These are phyloP conservation scores for Yamadazyma atlantica DNA, from an alignment of 1,139 yeast genomes.

Conservation along the genomic window DNA sequence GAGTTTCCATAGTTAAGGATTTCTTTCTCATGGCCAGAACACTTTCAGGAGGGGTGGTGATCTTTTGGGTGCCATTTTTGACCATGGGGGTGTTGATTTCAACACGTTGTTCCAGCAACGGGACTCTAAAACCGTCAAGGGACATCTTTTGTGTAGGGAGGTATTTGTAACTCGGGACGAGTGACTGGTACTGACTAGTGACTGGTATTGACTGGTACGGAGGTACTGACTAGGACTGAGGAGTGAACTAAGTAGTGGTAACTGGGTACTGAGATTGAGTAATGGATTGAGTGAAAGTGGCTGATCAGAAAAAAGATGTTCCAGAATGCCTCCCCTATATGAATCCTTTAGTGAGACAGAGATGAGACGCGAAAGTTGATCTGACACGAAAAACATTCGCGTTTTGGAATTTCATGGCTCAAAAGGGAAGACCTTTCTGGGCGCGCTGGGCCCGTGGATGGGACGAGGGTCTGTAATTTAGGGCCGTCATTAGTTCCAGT, in stretches of 20 bases:
- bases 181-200: too few relatives aligned
- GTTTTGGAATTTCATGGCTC: neutral
- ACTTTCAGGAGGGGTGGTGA: slow-evolving; percentile 39
- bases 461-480: too few relatives aligned
- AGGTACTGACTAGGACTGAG: too few relatives aligned
- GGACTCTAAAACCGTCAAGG: slow-evolving; percentile 17
- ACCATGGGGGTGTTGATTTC: slow-evolving; percentile 19
- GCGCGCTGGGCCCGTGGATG: too few relatives aligned
- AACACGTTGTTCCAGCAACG: slow-evolving; percentile 16
- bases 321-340: neutral
- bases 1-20: slow-evolving; percentile 17
- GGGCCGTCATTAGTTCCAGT: too few relatives aligned
- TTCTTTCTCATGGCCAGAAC: slow-evolving; percentile 14
- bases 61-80: slow-evolving; percentile 15
- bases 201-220: too few relatives aligned
- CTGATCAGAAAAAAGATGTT: too few relatives aligned
- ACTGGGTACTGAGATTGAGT: too few relatives aligned
- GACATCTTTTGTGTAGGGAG: slow-evolving; percentile 8
- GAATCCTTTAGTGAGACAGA: neutral
- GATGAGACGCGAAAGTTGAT: slow-evolving; percentile 1
- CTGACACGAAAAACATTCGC: neutral
- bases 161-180: neutral
- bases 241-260: too few relatives aligned
- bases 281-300: too few relatives aligned
- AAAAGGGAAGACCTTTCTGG: too few relatives aligned